These are phyloP conservation scores for Xylaria sp. DNA, from an alignment of 2,329 filamentous ascomycete species.

Conservation along the genomic window DNA sequence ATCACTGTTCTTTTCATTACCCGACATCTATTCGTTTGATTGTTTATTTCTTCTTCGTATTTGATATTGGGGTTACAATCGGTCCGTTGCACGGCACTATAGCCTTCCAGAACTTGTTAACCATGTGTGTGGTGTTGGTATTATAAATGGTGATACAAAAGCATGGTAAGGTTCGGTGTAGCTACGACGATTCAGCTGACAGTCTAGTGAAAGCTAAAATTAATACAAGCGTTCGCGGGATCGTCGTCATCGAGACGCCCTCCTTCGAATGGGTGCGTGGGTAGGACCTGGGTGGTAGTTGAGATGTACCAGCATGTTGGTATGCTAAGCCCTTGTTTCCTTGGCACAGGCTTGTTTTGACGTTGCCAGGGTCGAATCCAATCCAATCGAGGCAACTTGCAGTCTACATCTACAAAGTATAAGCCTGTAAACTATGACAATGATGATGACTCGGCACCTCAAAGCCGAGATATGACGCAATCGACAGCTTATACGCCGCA, in stretches of 20 bases:
- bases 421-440: neutral
- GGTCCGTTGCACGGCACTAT: neutral
- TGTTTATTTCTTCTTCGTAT: neutral
- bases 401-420: conserved; percentile 11
- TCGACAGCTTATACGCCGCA: neutral
- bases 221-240: neutral
- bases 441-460: neutral
- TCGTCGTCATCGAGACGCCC: neutral
- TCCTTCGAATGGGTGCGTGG: neutral
- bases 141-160: neutral
- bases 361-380: conserved; percentile 20
- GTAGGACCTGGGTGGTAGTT: neutral
- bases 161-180: neutral
- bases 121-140: neutral
- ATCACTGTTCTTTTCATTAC: neutral
- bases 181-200: neutral
- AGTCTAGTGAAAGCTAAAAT: neutral
- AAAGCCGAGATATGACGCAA: conserved; percentile 11
- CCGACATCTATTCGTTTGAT: conserved; percentile 7
- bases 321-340: conserved; percentile 18
- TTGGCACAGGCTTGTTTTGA: conserved; percentile 30
- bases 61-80: neutral
- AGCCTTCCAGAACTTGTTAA: neutral
- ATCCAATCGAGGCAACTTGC: neutral
- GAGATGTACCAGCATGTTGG: neutral